A percentile compares a stretch with the other conserved stretches of the same genome.
phyloP scores from a whole-genome alignment of 1,284 basidiomycete species.

The Singerocomus inundabilis region DNA sequence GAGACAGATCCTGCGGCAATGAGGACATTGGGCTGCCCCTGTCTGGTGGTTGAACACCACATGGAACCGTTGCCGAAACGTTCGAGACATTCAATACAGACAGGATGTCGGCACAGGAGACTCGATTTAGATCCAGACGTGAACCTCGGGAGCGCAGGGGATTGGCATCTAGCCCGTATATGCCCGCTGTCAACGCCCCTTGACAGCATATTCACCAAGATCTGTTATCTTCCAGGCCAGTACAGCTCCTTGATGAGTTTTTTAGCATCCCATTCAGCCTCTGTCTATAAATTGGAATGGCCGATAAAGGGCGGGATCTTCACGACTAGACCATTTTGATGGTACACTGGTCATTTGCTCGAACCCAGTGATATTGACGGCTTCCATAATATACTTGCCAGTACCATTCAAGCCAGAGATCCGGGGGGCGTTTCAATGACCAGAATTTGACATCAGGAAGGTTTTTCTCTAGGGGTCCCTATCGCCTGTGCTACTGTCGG shows the following conservation, averaged over 20 bases:
- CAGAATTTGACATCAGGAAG: constrained; percentile 6
- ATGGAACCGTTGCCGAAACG: not conserved
- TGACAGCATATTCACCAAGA: constrained; percentile 10
- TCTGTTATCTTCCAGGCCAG: constrained; percentile 3
- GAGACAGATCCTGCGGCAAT: constrained; percentile 36
- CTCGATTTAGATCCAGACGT: constrained; percentile 5
- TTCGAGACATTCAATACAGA: constrained; percentile 19
- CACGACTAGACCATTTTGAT: constrained; percentile 14
- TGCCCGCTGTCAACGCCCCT: not conserved
- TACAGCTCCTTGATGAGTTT: constrained; percentile 5
- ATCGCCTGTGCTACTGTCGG: not conserved
- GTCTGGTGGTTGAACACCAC: not conserved
- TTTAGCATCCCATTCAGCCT: constrained; percentile 15
- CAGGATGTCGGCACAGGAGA: constrained; percentile 15
- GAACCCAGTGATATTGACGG: constrained; percentile 6
- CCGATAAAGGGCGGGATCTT: not conserved
- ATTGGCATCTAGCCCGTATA: constrained; percentile 30
- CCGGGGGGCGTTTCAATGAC: constrained; percentile 7
- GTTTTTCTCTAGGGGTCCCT: not conserved
- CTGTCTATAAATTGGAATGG: constrained; percentile 14
- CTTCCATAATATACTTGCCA: not conserved
- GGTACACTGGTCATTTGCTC: constrained; percentile 11
- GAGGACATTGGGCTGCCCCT: constrained; percentile 37
- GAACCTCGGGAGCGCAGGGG: not conserved
- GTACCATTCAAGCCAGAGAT: constrained; percentile 6